phyloP scores from a whole-genome alignment of 2,329 filamentous ascomycete genomes.

The Penicillium nordicum region DNA sequence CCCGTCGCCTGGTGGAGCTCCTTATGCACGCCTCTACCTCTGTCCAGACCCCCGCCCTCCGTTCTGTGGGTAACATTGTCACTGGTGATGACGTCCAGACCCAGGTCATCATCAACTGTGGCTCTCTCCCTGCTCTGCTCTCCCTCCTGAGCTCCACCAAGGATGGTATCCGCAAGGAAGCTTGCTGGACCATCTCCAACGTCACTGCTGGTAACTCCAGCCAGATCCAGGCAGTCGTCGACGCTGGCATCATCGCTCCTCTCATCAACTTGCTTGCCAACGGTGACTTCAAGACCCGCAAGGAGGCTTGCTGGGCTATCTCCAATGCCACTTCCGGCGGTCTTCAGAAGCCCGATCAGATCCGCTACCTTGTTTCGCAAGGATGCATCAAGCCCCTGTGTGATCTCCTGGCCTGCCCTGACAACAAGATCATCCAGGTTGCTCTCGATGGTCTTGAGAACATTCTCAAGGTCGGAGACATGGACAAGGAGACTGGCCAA shows the following conservation, averaged over 20 bases:
- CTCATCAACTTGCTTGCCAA: constrained; percentile 94
- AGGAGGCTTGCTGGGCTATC: constrained; percentile 99
- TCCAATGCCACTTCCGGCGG: constrained; percentile 97
- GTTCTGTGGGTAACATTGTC: constrained; percentile 97
- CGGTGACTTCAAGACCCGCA: constrained; percentile 97
- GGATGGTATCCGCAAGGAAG: constrained; percentile 98
- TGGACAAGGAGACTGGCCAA: constrained; percentile 84
- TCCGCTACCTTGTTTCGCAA: constrained; percentile 86
- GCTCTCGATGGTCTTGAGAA: constrained; percentile 97
- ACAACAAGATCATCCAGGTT: constrained; percentile 99
- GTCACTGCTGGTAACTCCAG: constrained; percentile 96
- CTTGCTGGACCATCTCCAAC: constrained; percentile 99
- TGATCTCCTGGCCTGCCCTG: constrained; percentile 89
- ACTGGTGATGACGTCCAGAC: constrained; percentile 98
- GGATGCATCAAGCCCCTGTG: constrained; percentile 97
- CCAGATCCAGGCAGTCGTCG: constrained; percentile 94
- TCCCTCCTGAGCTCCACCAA: constrained; percentile 94
- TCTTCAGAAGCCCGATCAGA: constrained; percentile 97
- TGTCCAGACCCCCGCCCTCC: constrained; percentile 93
- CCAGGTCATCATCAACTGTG: constrained; percentile 98
- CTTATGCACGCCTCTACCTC: constrained; percentile 98
- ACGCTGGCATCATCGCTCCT: constrained; percentile 94
- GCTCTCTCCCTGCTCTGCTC: constrained; percentile 84
- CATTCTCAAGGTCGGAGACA: constrained; percentile 97
- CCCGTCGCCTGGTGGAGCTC: constrained; percentile 90